Percentiles rank a stretch among this genome's conserved stretches.
Conservation (phyloP, 1,284 basidiomycete genomes). For the Sphagnurus paluster region DNA sequence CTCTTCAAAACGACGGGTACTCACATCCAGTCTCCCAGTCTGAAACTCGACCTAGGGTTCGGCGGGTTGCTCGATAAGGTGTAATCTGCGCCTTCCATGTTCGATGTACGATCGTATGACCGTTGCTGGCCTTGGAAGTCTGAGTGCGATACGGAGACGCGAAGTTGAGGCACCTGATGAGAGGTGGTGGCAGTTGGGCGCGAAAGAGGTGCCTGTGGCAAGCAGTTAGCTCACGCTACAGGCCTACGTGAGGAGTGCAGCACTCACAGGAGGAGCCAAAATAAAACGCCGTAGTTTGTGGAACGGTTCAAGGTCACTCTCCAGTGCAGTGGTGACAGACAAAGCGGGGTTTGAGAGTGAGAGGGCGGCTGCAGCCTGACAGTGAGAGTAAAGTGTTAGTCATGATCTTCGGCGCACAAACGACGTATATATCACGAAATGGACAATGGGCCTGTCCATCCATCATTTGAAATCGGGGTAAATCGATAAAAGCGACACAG, state of each 20-base stretch:
- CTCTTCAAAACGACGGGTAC: too few relatives aligned
- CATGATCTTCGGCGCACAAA: constrained; percentile 13
- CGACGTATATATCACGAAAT: constrained; percentile 19
- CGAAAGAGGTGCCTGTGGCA: constrained; percentile 11
- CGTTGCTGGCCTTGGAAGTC: constrained; percentile 24
- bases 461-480: constrained; percentile 5
- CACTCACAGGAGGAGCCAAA: constrained; percentile 35
- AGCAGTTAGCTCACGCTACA: constrained; percentile 16
- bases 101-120: constrained; percentile 21
- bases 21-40: constrained; percentile 80
- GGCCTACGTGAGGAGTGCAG: constrained; percentile 24
- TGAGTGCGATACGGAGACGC: constrained; percentile 40
- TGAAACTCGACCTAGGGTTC: constrained; percentile 69
- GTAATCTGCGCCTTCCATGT: constrained; percentile 37
- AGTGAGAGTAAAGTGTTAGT: constrained; percentile 12
- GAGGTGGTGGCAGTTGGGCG: constrained; percentile 17
- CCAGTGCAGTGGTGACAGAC: constrained; percentile 53
- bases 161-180: constrained; percentile 23
- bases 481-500: constrained; percentile 14
- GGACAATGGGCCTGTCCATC: constrained; percentile 9
- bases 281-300: constrained; percentile 51
- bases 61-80: constrained; percentile 73
- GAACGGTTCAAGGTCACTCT: constrained; percentile 59
- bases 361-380: constrained; percentile 56
- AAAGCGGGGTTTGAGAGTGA: constrained; percentile 47